Evolutionary conservation across 306 rosid genomes (phyloP).

Genomic region (Castanea crenata): DNA sequence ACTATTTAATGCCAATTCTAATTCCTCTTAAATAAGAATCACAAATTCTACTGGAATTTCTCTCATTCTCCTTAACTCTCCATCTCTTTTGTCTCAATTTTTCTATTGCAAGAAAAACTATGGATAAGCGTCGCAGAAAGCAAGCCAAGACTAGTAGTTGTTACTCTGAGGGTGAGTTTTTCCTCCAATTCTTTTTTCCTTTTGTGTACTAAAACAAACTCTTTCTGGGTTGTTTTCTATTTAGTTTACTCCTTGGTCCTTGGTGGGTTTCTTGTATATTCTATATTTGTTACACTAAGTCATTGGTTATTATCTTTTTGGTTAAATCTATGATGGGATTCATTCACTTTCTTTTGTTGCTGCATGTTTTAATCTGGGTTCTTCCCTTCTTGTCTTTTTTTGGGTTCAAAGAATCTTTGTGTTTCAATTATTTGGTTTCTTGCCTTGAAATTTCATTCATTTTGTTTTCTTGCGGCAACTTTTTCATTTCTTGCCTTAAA

Average conservation of each 20-base stretch:
- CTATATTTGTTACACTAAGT: neutral
- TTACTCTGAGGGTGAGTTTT: conserved; percentile 35
- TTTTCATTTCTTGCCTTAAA: neutral
- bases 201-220: neutral
- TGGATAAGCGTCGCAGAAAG: conserved; percentile 42
- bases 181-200: neutral
- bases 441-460: no score
- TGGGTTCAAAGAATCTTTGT: neutral
- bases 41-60: neutral
- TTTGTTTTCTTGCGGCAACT: no score
- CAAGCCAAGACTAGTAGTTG: conserved; percentile 26
- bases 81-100: neutral
- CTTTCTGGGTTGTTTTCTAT: conserved; percentile 2
- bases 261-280: neutral
- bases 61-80: neutral
- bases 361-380: neutral
- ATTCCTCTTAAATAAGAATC: neutral
- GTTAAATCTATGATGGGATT: neutral
- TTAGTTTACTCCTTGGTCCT: neutral
- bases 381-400: neutral
- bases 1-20: conserved; percentile 10
- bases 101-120: neutral
- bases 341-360: neutral
- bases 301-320: neutral
- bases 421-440: neutral